Evolutionary conservation across 2,329 filamentous ascomycete genomes (phyloP).

Genomic region (Atkinsonella texensis): DNA sequence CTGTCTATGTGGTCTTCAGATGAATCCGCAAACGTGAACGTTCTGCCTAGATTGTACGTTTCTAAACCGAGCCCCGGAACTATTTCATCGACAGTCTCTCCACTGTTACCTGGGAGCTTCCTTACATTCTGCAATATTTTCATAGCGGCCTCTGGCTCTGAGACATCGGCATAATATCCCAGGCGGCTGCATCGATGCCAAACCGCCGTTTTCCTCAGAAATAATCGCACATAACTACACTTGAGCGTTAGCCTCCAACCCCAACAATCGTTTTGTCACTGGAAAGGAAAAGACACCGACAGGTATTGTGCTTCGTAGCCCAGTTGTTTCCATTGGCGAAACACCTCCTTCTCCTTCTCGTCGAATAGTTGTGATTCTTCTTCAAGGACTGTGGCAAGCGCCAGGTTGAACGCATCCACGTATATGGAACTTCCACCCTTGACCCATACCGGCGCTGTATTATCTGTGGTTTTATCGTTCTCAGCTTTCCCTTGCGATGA

Average conservation of each 20-base stretch:
- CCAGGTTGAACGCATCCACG: slow-evolving; percentile 92
- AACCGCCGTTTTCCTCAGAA: slow-evolving; percentile 77
- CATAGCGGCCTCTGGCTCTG: slow-evolving; percentile 57
- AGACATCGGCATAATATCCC: slow-evolving; percentile 72
- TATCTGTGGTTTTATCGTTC: slow-evolving; percentile 28
- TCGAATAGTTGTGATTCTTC: slow-evolving; percentile 86
- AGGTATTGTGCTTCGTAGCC: slow-evolving; percentile 83
- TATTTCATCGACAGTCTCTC: slow-evolving; percentile 7
- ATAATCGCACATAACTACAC: slow-evolving; percentile 74
- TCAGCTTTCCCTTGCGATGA: slow-evolving; percentile 34
- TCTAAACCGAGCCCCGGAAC: slow-evolving; percentile 25
- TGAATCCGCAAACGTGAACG: slow-evolving; percentile 69
- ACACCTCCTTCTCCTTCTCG: slow-evolving; percentile 63
- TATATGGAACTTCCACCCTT: slow-evolving; percentile 82
- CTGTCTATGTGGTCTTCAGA: slow-evolving; percentile 63
- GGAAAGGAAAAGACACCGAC: slow-evolving; percentile 36
- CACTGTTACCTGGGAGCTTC: slow-evolving; percentile 34
- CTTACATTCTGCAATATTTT: slow-evolving; percentile 47
- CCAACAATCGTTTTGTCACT: not conserved
- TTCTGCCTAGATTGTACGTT: slow-evolving; percentile 34
- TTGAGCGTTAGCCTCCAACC: not conserved
- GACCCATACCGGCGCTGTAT: slow-evolving; percentile 42
- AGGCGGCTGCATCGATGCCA: slow-evolving; percentile 79
- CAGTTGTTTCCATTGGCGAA: slow-evolving; percentile 60
- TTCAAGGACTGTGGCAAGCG: slow-evolving; percentile 75